A percentile compares a stretch with the other conserved stretches of the same genome.
These are phyloP conservation scores for Spergularia bocconei DNA, from an alignment of 148 eudicot species.

Conservation along the genomic window DNA sequence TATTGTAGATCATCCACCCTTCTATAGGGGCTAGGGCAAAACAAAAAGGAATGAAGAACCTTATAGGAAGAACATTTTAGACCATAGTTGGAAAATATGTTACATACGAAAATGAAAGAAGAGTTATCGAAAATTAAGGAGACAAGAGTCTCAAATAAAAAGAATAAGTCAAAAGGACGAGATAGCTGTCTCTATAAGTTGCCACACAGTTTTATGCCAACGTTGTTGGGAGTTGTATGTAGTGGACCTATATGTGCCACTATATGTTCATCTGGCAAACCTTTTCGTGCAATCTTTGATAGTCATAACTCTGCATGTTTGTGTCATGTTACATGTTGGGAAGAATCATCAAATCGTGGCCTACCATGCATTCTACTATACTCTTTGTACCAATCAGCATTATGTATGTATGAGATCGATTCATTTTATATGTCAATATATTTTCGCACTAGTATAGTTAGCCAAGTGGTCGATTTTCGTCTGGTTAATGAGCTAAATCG, in stretches of 20 bases:
- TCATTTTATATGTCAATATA: not conserved
- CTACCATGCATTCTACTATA: not conserved
- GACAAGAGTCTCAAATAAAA: not conserved
- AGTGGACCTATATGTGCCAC: not conserved
- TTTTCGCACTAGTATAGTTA: too few relatives aligned
- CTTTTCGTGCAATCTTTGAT: conserved; percentile 4
- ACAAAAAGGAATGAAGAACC: not conserved
- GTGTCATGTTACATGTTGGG: conserved; percentile 31
- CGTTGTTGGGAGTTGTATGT: not conserved
- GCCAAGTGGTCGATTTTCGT: too few relatives aligned
- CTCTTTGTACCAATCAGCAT: not conserved
- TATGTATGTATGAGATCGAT: too few relatives aligned
- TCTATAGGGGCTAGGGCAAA: not conserved
- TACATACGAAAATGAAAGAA: not conserved
- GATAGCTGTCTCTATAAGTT: not conserved
- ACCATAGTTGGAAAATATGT: not conserved
- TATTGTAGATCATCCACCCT: not conserved
- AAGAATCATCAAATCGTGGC: conserved; percentile 14
- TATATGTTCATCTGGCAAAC: not conserved
- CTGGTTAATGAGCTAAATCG: too few relatives aligned
- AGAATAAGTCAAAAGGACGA: not conserved
- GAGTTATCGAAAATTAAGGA: not conserved
- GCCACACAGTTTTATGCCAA: not conserved
- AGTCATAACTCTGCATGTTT: conserved; percentile 17
- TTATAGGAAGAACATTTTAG: not conserved